A percentile compares a stretch with the other conserved stretches of the same genome.
phyloP scores from a whole-genome alignment of 345 rosid genomes.

The Atalantia buxifolia region DNA sequence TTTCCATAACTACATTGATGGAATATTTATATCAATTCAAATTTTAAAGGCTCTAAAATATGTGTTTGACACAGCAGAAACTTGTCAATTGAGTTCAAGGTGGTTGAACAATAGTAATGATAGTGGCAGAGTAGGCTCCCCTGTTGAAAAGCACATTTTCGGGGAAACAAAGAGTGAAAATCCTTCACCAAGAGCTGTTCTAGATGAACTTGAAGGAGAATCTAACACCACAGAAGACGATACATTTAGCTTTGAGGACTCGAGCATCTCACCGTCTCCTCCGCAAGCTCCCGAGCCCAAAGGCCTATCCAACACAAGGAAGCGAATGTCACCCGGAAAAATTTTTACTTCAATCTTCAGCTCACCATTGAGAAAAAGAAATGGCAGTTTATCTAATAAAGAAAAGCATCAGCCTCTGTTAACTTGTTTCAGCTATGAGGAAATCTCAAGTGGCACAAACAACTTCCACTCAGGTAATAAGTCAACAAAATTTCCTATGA shows the following conservation, averaged over 20 bases:
- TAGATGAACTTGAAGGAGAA: constrained; percentile 49
- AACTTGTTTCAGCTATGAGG: constrained; percentile 65
- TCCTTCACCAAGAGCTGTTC: constrained; percentile 58
- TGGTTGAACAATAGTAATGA: constrained; percentile 19
- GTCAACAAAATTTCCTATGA: background rate
- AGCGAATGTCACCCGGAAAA: constrained; percentile 42
- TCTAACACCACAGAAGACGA: constrained; percentile 59
- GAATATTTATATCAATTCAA: background rate
- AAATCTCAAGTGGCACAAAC: constrained; percentile 71
- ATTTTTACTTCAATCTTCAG: constrained; percentile 48
- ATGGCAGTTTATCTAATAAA: constrained; percentile 21
- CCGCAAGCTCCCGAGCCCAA: constrained; percentile 30
- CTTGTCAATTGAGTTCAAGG: constrained; percentile 25
- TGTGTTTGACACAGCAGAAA: constrained; percentile 17
- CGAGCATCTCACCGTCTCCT: constrained; percentile 43
- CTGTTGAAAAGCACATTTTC: constrained; percentile 11
- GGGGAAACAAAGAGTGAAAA: constrained; percentile 25
- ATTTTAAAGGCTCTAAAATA: background rate
- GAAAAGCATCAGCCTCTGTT: constrained; percentile 49
- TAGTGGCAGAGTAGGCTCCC: constrained; percentile 15
- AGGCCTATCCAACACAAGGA: constrained; percentile 21
- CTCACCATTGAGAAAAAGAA: constrained; percentile 55
- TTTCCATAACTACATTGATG: background rate
- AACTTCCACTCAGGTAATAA: constrained; percentile 60
- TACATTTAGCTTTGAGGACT: constrained; percentile 44